Evolutionary conservation across 2,329 filamentous ascomycete genomes (phyloP).

Genomic region (Colletotrichum plurivorum): DNA sequence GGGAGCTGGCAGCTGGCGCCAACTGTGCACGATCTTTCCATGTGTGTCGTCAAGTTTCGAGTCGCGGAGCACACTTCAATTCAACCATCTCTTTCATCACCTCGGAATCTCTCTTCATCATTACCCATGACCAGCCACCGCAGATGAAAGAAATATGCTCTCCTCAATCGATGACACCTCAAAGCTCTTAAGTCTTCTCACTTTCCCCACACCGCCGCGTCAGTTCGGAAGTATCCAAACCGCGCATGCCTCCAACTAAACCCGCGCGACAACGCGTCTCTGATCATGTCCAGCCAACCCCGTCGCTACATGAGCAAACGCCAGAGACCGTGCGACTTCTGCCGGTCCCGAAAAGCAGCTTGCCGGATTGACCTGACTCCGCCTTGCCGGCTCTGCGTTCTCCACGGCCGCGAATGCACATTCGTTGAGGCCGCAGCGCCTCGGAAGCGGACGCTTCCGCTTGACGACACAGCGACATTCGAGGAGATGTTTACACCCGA

Average conservation of each 20-base stretch:
- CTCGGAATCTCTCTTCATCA: too few species aligned
- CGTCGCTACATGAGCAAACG: slow-evolving; percentile 45
- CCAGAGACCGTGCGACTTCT: slow-evolving; percentile 60
- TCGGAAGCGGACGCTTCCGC: slow-evolving; percentile 25
- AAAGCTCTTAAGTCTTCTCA: too few species aligned
- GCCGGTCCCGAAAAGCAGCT: slow-evolving; percentile 59
- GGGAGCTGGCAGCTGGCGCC: too few species aligned
- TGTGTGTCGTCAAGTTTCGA: too few species aligned
- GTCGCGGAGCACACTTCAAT: too few species aligned
- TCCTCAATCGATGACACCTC: too few species aligned
- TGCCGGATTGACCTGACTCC: slow-evolving; percentile 58
- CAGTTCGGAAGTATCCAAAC: too few species aligned
- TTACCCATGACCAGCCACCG: too few species aligned
- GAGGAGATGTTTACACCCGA: not conserved
- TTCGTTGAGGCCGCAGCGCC: slow-evolving; percentile 54
- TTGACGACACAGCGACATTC: not conserved
- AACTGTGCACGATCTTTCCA: too few species aligned
- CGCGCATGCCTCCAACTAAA: not conserved
- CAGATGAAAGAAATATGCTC: too few species aligned
- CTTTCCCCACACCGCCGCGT: too few species aligned
- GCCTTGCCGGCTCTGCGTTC: slow-evolving; percentile 59
- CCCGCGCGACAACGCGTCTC: not conserved
- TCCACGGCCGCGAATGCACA: slow-evolving; percentile 58
- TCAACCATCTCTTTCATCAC: too few species aligned
- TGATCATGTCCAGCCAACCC: slow-evolving; percentile 7